phyloP scores from a whole-genome alignment of 495 filamentous ascomycete species.

The Tuber aestivum region DNA sequence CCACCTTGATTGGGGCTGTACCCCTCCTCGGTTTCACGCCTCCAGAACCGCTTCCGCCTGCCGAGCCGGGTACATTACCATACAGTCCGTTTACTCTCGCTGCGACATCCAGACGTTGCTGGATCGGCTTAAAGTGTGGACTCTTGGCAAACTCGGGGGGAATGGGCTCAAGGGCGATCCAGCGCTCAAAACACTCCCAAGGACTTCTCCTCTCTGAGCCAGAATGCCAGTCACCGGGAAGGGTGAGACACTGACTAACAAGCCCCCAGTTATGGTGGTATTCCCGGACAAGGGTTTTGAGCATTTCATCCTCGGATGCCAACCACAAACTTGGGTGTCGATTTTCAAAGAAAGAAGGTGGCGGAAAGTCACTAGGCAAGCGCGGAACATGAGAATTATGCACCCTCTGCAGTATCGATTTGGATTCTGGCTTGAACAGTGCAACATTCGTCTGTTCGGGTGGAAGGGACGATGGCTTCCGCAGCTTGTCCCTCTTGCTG shows the following conservation, averaged over 20 bases:
- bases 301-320: slow-evolving; percentile 76
- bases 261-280: slow-evolving; percentile 97
- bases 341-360: slow-evolving; percentile 79
- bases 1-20: slow-evolving; percentile 55
- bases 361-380: slow-evolving; percentile 91
- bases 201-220: slow-evolving; percentile 85
- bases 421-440: slow-evolving; percentile 83
- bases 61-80: slow-evolving; percentile 20
- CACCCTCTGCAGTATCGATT: slow-evolving; percentile 78
- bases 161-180: slow-evolving; percentile 81
- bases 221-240: slow-evolving; percentile 69
- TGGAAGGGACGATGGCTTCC: slow-evolving; percentile 48
- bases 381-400: slow-evolving; percentile 89
- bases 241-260: slow-evolving; percentile 69
- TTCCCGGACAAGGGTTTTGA: slow-evolving; percentile 76
- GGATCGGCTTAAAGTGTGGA: slow-evolving; percentile 64
- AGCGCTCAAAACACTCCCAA: slow-evolving; percentile 98
- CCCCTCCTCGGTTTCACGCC: slow-evolving; percentile 35
- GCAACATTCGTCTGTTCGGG: slow-evolving; percentile 75
- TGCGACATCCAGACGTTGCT: slow-evolving; percentile 41
- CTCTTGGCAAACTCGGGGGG: slow-evolving; percentile 89
- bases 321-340: slow-evolving; percentile 86
- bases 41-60: slow-evolving; percentile 24
- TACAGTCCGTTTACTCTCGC: slow-evolving; percentile 26
- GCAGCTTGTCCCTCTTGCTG: slow-evolving; percentile 43